Evolutionary conservation across 495 filamentous ascomycete species (phyloP), one percentile per base, ranked within the genome.

Genomic region (Arthonia radiata): DNA sequence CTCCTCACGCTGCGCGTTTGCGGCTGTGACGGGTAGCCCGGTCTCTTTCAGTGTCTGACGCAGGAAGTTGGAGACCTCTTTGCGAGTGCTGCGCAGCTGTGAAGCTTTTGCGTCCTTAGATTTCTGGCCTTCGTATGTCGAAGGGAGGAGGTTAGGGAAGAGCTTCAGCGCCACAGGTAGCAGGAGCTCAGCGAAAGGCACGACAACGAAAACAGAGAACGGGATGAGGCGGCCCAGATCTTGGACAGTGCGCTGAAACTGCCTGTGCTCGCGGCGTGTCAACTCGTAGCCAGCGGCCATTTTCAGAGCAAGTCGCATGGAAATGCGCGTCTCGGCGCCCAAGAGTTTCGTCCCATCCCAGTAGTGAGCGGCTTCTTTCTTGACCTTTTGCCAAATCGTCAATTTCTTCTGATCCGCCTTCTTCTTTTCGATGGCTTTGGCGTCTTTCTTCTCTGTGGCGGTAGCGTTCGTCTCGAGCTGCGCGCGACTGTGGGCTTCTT

Each of bases 271-370:
- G 53, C 86, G 63, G 32, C 86, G 70, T 29, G 76, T 93, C 26
- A 99, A 64, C 50, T 99, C 86, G 50, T 99, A 99, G 0, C 86
- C 86, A 31, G 70, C 81, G 5, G 81, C 83, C 86, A 99, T 99
- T 57, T 92, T 93, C 45, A 91, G 45, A 1, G 81, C 86, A 34
- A 99, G 52, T 19, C 72, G 72, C 7, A 68, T 72, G 49, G 81
- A 92, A 42, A 99, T 99, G 48, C 55, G 72, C 31, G 93, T 72
- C 50, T 99, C 86, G 1, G 76, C 74, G 14, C 76, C 79, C 38
- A 99, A 58, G 35, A 99, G 56, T 49, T 99, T 99, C n/a, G 82
- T 99, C 19, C 86, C 86, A 59, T 99, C 86, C 86, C 86, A 94
- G 53, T 94, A 99, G 47, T 99, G 86, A 33, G 70, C 62, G 10